Evolutionary conservation across 768 basidiomycete genomes (phyloP), one percentile per base, ranked within the genome.

Genomic region (Mycena epipterygia): DNA sequence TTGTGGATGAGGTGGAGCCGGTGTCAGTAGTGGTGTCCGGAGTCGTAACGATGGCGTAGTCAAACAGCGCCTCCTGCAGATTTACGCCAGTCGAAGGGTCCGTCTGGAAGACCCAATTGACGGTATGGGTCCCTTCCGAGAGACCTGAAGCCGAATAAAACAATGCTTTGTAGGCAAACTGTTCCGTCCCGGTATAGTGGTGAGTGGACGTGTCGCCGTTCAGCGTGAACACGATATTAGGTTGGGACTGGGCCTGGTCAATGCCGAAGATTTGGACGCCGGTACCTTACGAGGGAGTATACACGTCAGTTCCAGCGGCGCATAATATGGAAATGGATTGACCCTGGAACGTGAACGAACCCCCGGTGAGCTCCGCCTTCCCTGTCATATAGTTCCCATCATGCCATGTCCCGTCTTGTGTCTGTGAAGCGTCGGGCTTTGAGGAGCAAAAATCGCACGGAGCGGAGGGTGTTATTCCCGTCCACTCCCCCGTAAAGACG

Each of bases 271-370:
- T 72, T 5, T 62, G 48, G 7, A 72, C 70, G 12, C 60, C 70
- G 19, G 70, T 58, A 19, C 70, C 70, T 72, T 3, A 30, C 13
- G 39, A 30, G 1, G 29, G 13, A 19, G 39, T 5, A 49, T 17
- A 29, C 3, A 8, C 14, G 27, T 61, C 16, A 57, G 33, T 17
- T 32, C 53, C 4, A 19, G 30, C 9, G 9, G 14, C 23, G 35
- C 23, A 5, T 2, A 17, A 29, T 5, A 57, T 35, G 9, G 2
- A 37, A 23, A 2, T 6, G 55, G 33, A 60, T 6, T 66, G 64
- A 71, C 70, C 70, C 42, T 32, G 48, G 37, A 71, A 71, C 3
- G 64, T 71, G 46, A 71, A 71, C 7, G 64, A 61, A 14, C 70
- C 70, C 8, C 17, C 17, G 8, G 70, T 61, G 21, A 0, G 5